Evolutionary conservation across 2,329 filamentous ascomycete genomes (phyloP), one percentile per base, ranked within the genome.

Genomic region (Lachnellula occidentalis): DNA sequence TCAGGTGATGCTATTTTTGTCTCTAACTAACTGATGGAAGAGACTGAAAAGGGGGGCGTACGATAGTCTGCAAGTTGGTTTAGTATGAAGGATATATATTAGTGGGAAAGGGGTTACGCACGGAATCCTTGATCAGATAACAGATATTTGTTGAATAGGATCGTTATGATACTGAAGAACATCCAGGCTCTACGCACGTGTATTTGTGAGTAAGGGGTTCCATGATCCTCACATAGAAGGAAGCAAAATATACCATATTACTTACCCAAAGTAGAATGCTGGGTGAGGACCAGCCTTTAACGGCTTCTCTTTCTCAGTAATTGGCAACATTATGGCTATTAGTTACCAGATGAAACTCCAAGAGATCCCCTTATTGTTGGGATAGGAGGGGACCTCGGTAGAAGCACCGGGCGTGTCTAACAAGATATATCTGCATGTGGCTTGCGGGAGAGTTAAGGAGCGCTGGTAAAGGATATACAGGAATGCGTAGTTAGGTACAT

Each of bases 81-180:
- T 27, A 21, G n/a, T 41, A 42, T 31, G 9, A 9, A 4, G 9
- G 27, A 11, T 11, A 43, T 24, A 34, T 36, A 1, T 27, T 7
- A 14, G 27, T 22, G 21, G 17, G 31, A 5, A 34, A 17, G 22
- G 34, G 22, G 17, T 8, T n/a, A 34, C 4, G 12, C 12, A 89
- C 86, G 83, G 78, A 96, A 96, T 62, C 88, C 81, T 61, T 86
- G 80, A 47, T 86, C 90, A 68, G 91, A 84, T 59, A 96, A 80
- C 66, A 97, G 88, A 82, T 90, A 95, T 82, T 97, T 97, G 85
- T 97, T 97, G 86, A 96, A 96, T 58, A 97, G 78, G 70, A 97
- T 97, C 69, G 96, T 90, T 65, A 87, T 88, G 36, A 90, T 95
- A 69, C 89, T 95, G 72, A 96, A 79, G 55, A 84, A 76, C 69